Conservation (phyloP, 2,329 filamentous ascomycete species). For the Aspergillus sp. region DNA sequence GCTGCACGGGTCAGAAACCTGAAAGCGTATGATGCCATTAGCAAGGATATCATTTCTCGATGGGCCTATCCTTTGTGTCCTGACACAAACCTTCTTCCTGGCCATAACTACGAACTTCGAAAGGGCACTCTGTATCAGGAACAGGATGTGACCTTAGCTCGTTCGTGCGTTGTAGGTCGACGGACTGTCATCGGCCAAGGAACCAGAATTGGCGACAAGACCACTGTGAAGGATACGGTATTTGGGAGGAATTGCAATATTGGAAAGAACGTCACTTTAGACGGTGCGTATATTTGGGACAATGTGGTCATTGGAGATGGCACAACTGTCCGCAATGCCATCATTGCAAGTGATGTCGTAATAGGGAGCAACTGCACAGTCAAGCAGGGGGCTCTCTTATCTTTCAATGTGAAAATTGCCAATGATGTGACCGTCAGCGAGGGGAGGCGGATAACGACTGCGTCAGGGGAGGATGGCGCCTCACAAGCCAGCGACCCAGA, state of each 20-base stretch:
- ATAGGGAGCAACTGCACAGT: slow-evolving; percentile 72
- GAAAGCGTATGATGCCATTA: slow-evolving; percentile 85
- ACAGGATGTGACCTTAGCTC: slow-evolving; percentile 70
- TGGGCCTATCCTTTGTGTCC: slow-evolving; percentile 90
- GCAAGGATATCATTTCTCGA: slow-evolving; percentile 77
- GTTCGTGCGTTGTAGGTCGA: slow-evolving; percentile 68
- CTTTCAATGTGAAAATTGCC: slow-evolving; percentile 71
- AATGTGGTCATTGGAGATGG: slow-evolving; percentile 75
- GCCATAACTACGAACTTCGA: slow-evolving; percentile 71
- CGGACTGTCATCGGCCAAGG: slow-evolving; percentile 74
- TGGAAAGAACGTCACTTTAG: slow-evolving; percentile 76
- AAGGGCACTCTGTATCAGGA: slow-evolving; percentile 75
- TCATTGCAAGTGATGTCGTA: slow-evolving; percentile 71
- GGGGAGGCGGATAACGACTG: slow-evolving; percentile 45
- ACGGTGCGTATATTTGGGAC: slow-evolving; percentile 86
- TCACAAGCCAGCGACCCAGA: slow-evolving; percentile 48
- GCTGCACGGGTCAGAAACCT: slow-evolving; percentile 83
- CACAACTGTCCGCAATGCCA: slow-evolving; percentile 66
- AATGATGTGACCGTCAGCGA: slow-evolving; percentile 53
- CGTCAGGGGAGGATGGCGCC: slow-evolving; percentile 44
- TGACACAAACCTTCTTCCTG: slow-evolving; percentile 78
- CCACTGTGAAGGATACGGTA: slow-evolving; percentile 70
- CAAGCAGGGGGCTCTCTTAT: slow-evolving; percentile 72
- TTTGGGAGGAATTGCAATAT: slow-evolving; percentile 85
- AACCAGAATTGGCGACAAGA: slow-evolving; percentile 72